phyloP scores from a whole-genome alignment of 2,329 filamentous ascomycete species.

The Pseudofabraea citricarpa region DNA sequence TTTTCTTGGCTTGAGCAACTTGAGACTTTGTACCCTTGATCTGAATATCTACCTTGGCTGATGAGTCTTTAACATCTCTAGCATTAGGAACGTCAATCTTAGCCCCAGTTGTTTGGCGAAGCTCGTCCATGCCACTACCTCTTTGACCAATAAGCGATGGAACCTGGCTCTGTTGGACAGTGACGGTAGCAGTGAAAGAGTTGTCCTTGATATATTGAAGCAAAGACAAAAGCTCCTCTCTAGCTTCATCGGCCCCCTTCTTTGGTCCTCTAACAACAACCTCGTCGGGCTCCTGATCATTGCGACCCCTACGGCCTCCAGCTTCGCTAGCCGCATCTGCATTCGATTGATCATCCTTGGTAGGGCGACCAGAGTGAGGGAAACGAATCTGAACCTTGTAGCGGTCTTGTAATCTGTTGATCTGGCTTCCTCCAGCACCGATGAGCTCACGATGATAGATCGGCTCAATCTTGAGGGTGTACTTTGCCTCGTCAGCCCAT shows the following conservation, averaged over 20 bases:
- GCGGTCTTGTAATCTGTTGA: constrained; percentile 85
- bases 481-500: constrained; percentile 85
- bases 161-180: constrained; percentile 85
- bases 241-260: constrained; percentile 86
- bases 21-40: constrained; percentile 90
- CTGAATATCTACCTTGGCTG: constrained; percentile 74
- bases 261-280: constrained; percentile 88
- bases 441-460: constrained; percentile 95
- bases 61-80: constrained; percentile 61
- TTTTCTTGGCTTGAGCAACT: constrained; percentile 86
- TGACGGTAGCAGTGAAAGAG: constrained; percentile 72
- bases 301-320: constrained; percentile 53
- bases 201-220: constrained; percentile 89
- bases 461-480: constrained; percentile 83
- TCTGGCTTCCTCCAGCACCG: constrained; percentile 78
- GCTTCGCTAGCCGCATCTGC: constrained; percentile 66
- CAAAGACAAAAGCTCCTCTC: constrained; percentile 84
- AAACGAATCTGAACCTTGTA: constrained; percentile 97
- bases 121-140: constrained; percentile 83
- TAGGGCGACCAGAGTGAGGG: constrained; percentile 62
- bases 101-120: constrained; percentile 78
- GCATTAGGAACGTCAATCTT: constrained; percentile 88
- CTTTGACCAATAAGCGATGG: constrained; percentile 91
- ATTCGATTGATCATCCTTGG: constrained; percentile 64
- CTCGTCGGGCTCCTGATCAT: constrained; percentile 78